phyloP scores from a whole-genome alignment of 768 basidiomycete species.

The Termitomyces sp. region DNA sequence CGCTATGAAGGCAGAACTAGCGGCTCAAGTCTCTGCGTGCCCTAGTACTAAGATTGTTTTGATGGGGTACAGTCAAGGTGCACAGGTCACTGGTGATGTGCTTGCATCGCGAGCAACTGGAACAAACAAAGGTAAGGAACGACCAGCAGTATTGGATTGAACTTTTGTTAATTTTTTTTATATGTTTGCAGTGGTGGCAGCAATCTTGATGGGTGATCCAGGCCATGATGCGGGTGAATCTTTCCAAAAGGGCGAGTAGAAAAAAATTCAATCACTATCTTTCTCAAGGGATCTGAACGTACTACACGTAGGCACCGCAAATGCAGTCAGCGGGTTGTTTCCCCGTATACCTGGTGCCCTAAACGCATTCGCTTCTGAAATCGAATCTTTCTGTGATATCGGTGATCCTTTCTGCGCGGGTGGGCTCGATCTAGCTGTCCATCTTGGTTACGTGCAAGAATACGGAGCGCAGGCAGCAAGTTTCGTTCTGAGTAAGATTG shows the following conservation, averaged over 20 bases:
- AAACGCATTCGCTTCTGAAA: conserved; percentile 4
- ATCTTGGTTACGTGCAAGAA: conserved; percentile 20
- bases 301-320: conserved; percentile 5
- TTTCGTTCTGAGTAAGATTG: conserved; percentile 22
- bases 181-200: conserved; percentile 3
- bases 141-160: neutral
- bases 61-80: conserved; percentile 12
- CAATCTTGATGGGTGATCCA: conserved; percentile 12
- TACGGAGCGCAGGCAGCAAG: conserved; percentile 20
- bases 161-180: neutral
- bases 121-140: neutral
- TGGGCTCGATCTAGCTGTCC: conserved; percentile 14
- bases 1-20: conserved; percentile 7
- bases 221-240: conserved; percentile 8
- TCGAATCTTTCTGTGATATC: conserved; percentile 19
- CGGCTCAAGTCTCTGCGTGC: conserved; percentile 6
- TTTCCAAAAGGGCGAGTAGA: conserved; percentile 8
- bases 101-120: conserved; percentile 7
- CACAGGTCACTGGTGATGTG: conserved; percentile 12
- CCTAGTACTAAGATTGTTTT: conserved; percentile 11
- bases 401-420: conserved; percentile 24
- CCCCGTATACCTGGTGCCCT: conserved; percentile 6
- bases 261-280: neutral
- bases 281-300: neutral
- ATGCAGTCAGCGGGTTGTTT: conserved; percentile 6